Percentiles rank a stretch among this genome's conserved stretches.
Evolutionary conservation across 306 rosid species (phyloP).

Genomic region (Dryas drummondii): DNA sequence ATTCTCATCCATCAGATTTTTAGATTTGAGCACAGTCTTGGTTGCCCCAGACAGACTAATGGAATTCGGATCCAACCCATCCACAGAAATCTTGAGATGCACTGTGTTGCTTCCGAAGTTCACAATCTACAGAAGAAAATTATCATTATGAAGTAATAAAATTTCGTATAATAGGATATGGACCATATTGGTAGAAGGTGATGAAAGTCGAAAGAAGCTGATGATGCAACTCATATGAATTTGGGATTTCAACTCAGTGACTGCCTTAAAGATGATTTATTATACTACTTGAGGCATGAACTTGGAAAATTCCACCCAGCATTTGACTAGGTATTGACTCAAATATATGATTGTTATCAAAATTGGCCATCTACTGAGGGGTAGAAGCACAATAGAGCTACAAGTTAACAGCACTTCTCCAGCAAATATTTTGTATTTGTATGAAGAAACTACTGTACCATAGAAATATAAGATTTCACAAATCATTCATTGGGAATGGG

Average conservation of each 20-base stretch:
- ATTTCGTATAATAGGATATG: neutral
- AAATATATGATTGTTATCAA: neutral
- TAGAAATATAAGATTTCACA: no score
- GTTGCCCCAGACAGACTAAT: conserved; percentile 45
- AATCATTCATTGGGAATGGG: no score
- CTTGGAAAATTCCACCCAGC: neutral
- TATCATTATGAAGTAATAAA: neutral
- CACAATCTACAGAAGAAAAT: conserved; percentile 57
- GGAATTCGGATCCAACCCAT: conserved; percentile 50
- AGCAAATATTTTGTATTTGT: neutral
- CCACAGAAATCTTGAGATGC: conserved; percentile 47
- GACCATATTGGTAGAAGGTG: neutral
- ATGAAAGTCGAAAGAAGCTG: neutral
- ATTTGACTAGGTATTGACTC: neutral
- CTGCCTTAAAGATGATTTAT: neutral
- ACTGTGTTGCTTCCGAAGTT: conserved; percentile 62
- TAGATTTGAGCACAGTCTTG: conserved; percentile 64
- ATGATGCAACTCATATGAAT: neutral
- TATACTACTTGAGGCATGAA: neutral
- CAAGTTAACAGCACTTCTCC: neutral
- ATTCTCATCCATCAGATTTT: conserved; percentile 76
- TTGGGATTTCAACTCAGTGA: neutral
- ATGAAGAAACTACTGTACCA: neutral
- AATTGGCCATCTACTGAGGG: neutral
- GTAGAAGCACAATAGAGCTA: neutral